Evolutionary conservation across 2,329 filamentous ascomycete genomes (phyloP), one percentile per base, ranked within the genome.

Genomic region (Colletotrichum karsti): DNA sequence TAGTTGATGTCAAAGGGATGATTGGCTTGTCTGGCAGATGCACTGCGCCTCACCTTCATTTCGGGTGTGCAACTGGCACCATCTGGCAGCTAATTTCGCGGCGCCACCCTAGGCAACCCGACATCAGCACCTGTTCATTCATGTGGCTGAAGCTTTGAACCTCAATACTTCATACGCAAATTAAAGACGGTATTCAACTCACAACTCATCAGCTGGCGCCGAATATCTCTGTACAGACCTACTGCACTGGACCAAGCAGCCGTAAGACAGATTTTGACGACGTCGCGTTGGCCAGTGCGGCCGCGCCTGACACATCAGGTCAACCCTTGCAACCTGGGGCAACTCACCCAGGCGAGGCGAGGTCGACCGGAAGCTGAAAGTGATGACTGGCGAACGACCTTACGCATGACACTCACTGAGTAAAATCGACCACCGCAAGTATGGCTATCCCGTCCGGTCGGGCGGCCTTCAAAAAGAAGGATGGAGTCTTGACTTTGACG

Each of bases 401-500:
- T 22, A 35, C 55, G 37, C 28, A 55, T 46, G 20, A 44, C 8
- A 13, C 8, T 28, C 46, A 28, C 46, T 65, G 39, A 64, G 15
- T 20, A 51, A 62, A 9, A 15, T 20, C 9, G 18, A n/a, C n/a
- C 50, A 54, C 30, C 37, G 26, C 37, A 46, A 35, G 50, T 10
- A 91, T 91, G 89, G 82, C 87, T 28, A 79, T 85, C 70, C 89
- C 88, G 58, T 87, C 84, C 73, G 93, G 91, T 67, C 88, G 87
- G 70, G 91, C 92, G 58, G 85, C 91, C 66, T 98, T 96, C 87
- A 98, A 98, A 83, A 99, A 98, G 85, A 96, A 97, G 81, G 93
- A 98, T 84, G 96, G 96, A 77, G 88, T 89, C 69, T 83, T 99
- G 75, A 88, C 90, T 26, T 85, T 98, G 73, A 90, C 92, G 15